Evolutionary conservation across 2,329 filamentous ascomycete genomes (phyloP).

Genomic region (Calonectria naviculata): DNA sequence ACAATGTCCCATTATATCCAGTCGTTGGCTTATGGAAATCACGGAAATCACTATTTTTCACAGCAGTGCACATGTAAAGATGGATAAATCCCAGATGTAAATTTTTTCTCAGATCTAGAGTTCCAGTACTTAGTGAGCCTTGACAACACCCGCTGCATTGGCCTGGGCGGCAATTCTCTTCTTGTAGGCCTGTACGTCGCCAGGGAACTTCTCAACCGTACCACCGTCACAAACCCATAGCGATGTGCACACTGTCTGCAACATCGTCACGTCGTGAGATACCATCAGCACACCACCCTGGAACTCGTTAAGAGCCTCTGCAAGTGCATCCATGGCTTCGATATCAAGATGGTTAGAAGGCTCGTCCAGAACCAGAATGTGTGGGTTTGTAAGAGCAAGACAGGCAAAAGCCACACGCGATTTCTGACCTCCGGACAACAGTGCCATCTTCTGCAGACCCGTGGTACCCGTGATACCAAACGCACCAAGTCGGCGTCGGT

Average conservation of each 20-base stretch:
- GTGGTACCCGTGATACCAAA: slow-evolving; percentile 94
- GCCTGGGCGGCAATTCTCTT: slow-evolving; percentile 93
- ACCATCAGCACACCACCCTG: slow-evolving; percentile 98
- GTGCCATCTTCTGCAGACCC: slow-evolving; percentile 93
- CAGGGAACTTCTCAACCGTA: slow-evolving; percentile 94
- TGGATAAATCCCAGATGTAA: neutral
- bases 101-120: neutral
- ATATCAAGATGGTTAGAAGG: slow-evolving; percentile 99
- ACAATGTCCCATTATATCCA: too few relatives aligned
- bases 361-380: slow-evolving; percentile 98
- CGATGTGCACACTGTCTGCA: slow-evolving; percentile 94
- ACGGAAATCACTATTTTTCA: too few relatives aligned
- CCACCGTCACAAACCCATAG: slow-evolving; percentile 97
- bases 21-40: too few relatives aligned
- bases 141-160: slow-evolving; percentile 86
- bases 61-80: neutral
- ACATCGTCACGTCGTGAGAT: slow-evolving; percentile 98
- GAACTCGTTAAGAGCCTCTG: slow-evolving; percentile 85
- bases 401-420: slow-evolving; percentile 99
- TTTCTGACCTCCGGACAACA: slow-evolving; percentile 97
- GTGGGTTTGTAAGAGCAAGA: slow-evolving; percentile 90
- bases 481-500: slow-evolving; percentile 92
- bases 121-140: slow-evolving; percentile 63
- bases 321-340: slow-evolving; percentile 97
- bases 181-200: slow-evolving; percentile 97